phyloP scores from a whole-genome alignment of 2,329 filamentous ascomycete genomes.

The Ascochyta rabiei region DNA sequence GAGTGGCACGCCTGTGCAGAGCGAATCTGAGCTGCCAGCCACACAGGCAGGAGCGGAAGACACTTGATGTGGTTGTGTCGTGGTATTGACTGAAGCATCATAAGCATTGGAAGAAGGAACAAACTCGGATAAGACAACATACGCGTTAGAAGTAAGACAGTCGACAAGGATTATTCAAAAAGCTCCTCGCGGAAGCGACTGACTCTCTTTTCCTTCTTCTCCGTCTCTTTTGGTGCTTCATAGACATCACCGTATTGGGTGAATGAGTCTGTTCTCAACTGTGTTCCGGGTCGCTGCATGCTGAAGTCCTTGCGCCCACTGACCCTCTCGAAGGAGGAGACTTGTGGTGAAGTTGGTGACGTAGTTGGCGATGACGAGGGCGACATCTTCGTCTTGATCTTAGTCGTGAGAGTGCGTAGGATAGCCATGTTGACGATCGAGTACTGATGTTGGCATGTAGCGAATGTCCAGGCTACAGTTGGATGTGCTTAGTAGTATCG shows the following conservation, averaged over 20 bases:
- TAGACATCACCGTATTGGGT: constrained; percentile 23
- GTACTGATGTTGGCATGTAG: constrained; percentile 10
- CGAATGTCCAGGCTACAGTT: constrained; percentile 1
- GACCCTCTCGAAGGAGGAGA: constrained; percentile 32
- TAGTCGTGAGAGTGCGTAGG: constrained; percentile 37
- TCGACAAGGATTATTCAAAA: not conserved
- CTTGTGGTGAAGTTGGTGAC: constrained; percentile 27
- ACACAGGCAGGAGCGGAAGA: constrained; percentile 9
- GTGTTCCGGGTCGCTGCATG: constrained; percentile 21
- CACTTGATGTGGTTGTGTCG: constrained; percentile 8
- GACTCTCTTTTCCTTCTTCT: constrained; percentile 30
- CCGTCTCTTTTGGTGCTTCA: constrained; percentile 19
- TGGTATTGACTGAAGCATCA: not conserved
- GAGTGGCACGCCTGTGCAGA: constrained; percentile 33
- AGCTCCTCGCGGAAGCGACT: constrained; percentile 43
- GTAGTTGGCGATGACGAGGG: constrained; percentile 32
- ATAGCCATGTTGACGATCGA: constrained; percentile 33
- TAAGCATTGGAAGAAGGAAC: not conserved
- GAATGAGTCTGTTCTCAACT: constrained; percentile 29
- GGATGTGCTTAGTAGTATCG: not conserved
- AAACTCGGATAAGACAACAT: constrained; percentile 11
- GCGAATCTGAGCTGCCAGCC: constrained; percentile 1
- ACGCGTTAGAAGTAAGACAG: constrained; percentile 8
- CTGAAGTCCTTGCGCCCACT: constrained; percentile 28
- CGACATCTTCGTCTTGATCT: constrained; percentile 39